Base-by-base conservation (phyloP, 805 yeast species). In the Saccharomycopsis sp. region DNA sequence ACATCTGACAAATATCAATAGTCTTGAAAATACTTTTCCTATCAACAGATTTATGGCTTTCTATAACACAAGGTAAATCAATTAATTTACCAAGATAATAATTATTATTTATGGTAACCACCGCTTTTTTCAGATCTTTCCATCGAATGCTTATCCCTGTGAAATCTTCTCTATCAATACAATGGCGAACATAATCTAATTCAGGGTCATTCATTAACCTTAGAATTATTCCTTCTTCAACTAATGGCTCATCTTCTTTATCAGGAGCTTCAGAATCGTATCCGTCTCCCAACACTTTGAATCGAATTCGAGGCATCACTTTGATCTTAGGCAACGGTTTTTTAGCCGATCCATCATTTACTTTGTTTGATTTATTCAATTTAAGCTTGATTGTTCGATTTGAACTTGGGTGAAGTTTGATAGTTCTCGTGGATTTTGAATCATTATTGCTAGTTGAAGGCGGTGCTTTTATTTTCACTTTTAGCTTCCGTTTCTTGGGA, bases 241-340 rank as follows among this genome's bases (percentile, higher is more conserved):
- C 67, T 50, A 87, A 65, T 1, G 98, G 97, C 57, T 93, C 97
- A 49, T 88, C 96, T 59, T 93, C 98, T 21, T 86, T 68, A 53
- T 90, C 97, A 0, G 96, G 95, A 16, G 95, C 97, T 56, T 90
- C 97, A 2, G 95, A 83, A 58, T 90, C 98, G 61, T 90, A 90
- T 1, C 97, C 97, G 55, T 90, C 96, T 3, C 96, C 96, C 0
- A 95, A 93, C 3, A 81, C 71, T 54, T 95, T 68, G 7, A 45
- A 33, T 26, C 43, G 36, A 33, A 48, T 37, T 3, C 71, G 70
- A 1, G 81, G 77, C 51, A 74, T 75, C 45, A 78, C 70, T 44
- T 77, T 60, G 48, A 80, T 68, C 29, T 75, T 59, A 6, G 79
- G 72, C 21, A 32, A 32, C 20, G 5, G 16, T 37, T 17, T 37